Evolutionary conservation across 2,329 filamentous ascomycete species (phyloP).

Genomic region (Alternaria novae-zelandiae): DNA sequence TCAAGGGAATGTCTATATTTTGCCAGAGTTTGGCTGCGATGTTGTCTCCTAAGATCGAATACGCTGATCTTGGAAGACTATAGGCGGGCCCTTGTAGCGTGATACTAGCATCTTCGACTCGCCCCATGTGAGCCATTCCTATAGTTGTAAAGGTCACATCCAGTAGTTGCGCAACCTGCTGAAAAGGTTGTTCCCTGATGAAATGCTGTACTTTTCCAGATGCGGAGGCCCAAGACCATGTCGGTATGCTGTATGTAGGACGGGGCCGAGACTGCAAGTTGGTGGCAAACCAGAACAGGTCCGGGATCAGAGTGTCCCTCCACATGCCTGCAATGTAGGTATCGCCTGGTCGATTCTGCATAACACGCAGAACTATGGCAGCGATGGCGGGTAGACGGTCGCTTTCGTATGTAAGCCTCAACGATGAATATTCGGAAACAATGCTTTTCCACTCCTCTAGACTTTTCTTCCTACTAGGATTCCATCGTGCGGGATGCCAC

Average conservation of each 20-base stretch:
- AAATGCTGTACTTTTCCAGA: background rate
- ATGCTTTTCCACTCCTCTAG: background rate
- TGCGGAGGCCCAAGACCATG: background rate
- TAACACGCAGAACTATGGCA: background rate
- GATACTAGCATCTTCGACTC: background rate
- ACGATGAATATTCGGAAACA: fast-evolving
- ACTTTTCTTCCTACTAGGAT: background rate
- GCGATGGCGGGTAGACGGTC: background rate
- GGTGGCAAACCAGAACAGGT: fast-evolving
- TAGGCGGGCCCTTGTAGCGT: background rate
- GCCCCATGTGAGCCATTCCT: background rate
- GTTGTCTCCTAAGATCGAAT: fast-evolving
- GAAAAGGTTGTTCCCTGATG: background rate
- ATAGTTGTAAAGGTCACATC: background rate
- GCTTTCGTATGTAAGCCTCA: background rate
- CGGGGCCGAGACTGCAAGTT: background rate
- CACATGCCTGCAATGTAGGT: background rate
- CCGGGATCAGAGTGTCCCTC: background rate
- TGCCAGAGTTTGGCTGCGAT: background rate
- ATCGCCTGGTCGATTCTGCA: background rate
- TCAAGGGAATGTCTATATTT: background rate
- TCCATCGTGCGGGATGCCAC: background rate
- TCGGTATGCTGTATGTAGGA: background rate
- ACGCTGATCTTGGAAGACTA: background rate
- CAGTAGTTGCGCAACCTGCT: background rate